These are phyloP conservation scores for Penicillium verrucosum DNA, from an alignment of 2,329 filamentous ascomycete genomes.

Conservation along the genomic window DNA sequence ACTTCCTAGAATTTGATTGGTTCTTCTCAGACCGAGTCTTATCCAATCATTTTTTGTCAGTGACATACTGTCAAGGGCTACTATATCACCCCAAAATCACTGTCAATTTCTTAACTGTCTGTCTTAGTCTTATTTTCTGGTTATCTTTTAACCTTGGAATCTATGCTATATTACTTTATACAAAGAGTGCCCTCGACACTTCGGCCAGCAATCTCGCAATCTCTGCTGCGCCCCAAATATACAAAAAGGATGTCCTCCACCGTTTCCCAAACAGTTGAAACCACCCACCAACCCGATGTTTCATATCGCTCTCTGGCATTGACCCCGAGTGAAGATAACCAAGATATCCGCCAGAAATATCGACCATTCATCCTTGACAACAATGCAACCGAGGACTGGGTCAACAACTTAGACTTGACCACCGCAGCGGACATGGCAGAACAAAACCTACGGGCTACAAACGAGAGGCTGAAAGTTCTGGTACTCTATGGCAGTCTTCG, in stretches of 20 bases:
- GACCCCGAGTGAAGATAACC: constrained; percentile 47
- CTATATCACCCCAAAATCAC: not conserved
- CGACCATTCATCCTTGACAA: constrained; percentile 55
- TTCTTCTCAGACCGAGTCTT: rapidly evolving
- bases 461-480: constrained; percentile 53
- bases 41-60: not conserved
- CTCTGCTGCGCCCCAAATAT: not conserved
- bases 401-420: constrained; percentile 54
- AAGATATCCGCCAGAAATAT: constrained; percentile 48
- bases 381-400: constrained; percentile 51
- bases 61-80: not conserved
- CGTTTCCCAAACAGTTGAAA: not conserved
- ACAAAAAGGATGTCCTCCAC: constrained; percentile 2
- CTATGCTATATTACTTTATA: not conserved
- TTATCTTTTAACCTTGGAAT: not conserved
- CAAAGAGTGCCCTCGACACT: not conserved
- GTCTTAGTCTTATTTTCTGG: not conserved
- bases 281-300: not conserved
- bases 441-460: constrained; percentile 41
- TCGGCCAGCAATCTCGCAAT: not conserved
- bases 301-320: constrained; percentile 45
- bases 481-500: constrained; percentile 62
- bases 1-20: not conserved
- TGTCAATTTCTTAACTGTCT: not conserved
- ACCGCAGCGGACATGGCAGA: constrained; percentile 53